Evolutionary conservation across 2,329 filamentous ascomycete genomes (phyloP).

Genomic region (Talaromyces verruculosus): DNA sequence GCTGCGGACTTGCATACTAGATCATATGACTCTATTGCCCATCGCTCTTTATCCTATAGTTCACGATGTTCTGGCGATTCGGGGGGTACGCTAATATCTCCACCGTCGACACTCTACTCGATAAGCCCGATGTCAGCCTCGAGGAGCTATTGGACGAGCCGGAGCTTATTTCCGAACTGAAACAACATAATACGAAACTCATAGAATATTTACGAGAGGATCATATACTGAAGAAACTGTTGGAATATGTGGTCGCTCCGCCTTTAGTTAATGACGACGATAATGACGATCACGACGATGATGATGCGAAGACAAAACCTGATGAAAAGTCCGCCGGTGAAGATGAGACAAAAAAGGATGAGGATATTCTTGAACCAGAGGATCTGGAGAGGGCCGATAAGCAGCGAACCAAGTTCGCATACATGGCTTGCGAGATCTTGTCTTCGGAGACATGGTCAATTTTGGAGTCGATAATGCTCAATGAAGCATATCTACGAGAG

Average conservation of each 20-base stretch:
- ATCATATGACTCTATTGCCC: constrained; percentile 34
- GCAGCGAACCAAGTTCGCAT: constrained; percentile 89
- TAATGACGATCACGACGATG: constrained; percentile 54
- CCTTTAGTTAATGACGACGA: constrained; percentile 54
- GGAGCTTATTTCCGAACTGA: constrained; percentile 94
- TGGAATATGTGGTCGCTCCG: constrained; percentile 88
- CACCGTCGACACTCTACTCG: constrained; percentile 92
- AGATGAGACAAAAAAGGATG: constrained; percentile 36
- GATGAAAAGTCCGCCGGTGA: constrained; percentile 40
- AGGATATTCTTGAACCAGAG: constrained; percentile 35
- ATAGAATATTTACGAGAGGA: constrained; percentile 94
- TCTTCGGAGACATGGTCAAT: constrained; percentile 98
- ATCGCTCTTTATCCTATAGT: constrained; percentile 34
- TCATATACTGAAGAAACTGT: constrained; percentile 75
- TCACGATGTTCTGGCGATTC: constrained; percentile 99
- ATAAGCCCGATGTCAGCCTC: constrained; percentile 89
- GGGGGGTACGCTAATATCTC: constrained; percentile 98
- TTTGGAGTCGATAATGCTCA: constrained; percentile 86
- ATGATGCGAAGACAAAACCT: constrained; percentile 41
- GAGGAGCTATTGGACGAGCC: constrained; percentile 96
- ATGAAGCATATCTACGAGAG: constrained; percentile 70
- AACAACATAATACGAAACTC: constrained; percentile 96
- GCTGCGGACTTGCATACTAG: not conserved
- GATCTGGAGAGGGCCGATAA: constrained; percentile 77
- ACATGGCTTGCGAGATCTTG: constrained; percentile 86